Percentiles rank a stretch among this genome's conserved stretches.
These are phyloP conservation scores for Penicillium daleae DNA, from an alignment of 495 filamentous ascomycete species.

Conservation along the genomic window DNA sequence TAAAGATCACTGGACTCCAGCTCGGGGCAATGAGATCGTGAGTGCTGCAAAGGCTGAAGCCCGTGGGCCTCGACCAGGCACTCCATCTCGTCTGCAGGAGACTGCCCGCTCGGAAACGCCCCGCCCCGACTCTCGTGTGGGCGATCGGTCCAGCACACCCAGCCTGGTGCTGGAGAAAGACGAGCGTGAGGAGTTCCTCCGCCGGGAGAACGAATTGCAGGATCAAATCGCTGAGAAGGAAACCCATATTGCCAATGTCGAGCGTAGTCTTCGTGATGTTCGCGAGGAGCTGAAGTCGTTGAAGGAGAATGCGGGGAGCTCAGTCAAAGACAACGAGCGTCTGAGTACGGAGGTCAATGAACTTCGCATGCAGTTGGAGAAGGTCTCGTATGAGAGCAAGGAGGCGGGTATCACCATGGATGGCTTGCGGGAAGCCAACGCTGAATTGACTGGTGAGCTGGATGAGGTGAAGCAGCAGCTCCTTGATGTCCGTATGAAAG, in stretches of 20 bases:
- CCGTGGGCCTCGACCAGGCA: conserved; percentile 68
- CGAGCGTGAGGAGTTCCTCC: conserved; percentile 92
- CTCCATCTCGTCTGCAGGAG: conserved; percentile 76
- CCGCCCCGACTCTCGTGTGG: conserved; percentile 77
- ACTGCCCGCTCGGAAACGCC: conserved; percentile 61
- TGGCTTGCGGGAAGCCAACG: conserved; percentile 91
- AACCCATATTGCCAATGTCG: conserved; percentile 72
- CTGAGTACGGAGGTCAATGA: conserved; percentile 84
- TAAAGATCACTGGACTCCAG: conserved; percentile 77
- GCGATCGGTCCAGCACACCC: conserved; percentile 86
- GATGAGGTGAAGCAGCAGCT: conserved; percentile 97
- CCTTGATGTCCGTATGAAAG: conserved; percentile 91
- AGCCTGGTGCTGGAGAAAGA: conserved; percentile 91
- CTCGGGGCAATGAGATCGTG: conserved; percentile 61
- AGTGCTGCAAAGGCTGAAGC: conserved; percentile 60
- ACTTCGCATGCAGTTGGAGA: conserved; percentile 92
- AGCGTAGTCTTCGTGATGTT: conserved; percentile 75
- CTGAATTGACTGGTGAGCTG: conserved; percentile 85
- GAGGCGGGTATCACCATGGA: conserved; percentile 98
- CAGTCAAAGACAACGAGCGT: conserved; percentile 84
- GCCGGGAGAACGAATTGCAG: conserved; percentile 94
- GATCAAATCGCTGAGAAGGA: conserved; percentile 95
- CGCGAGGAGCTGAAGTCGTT: conserved; percentile 81
- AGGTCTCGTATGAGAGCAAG: conserved; percentile 92
- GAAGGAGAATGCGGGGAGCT: conserved; percentile 79